Base-by-base conservation (phyloP, 768 basidiomycete species). In the Rhodotorula kratochvilovae region DNA sequence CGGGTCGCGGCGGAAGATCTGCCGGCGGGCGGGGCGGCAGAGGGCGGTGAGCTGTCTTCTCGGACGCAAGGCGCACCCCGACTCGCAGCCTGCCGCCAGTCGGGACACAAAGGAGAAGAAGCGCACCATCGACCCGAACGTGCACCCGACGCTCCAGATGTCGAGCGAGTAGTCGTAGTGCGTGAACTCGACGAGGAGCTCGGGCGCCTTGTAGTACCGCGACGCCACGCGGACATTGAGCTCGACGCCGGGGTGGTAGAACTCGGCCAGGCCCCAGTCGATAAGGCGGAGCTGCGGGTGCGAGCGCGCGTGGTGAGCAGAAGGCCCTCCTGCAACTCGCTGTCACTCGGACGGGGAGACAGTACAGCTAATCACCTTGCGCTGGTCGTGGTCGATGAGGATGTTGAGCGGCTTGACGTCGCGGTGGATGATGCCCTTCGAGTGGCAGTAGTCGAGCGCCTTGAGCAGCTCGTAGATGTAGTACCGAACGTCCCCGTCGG, bases 1-100 rank as follows among this genome's bases (percentile, higher is more conserved):
- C 33, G 95, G 95, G 80, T 97, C 95, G 81, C 97, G 97, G 76
- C 95, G 88, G 86, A 98, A 97, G 78, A 98, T 97, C 94, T 97
- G 75, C 31, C 35, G 1, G 31, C 23, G 36, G n/a, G 13, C 11
- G 7, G 60, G 0, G 48, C 6, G n/a, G n/a, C n/a, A n/a, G n/a
- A n/a, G n/a, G n/a, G n/a, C n/a, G n/a, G n/a, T n/a, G n/a, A n/a
- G n/a, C n/a, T n/a, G n/a, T n/a, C n/a, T n/a, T n/a, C n/a, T n/a
- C n/a, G n/a, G n/a, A n/a, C n/a, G n/a, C n/a, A n/a, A n/a, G n/a
- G n/a, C n/a, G n/a, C n/a, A n/a, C n/a, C n/a, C n/a, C n/a, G n/a
- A n/a, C n/a, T n/a, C n/a, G n/a, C n/a, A n/a, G n/a, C n/a, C n/a
- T n/a, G n/a, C n/a, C n/a, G n/a, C n/a, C n/a, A n/a, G n/a, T n/a